Evolutionary conservation across 2,329 filamentous ascomycete species (phyloP).

Genomic region (Clonostachys solani): DNA sequence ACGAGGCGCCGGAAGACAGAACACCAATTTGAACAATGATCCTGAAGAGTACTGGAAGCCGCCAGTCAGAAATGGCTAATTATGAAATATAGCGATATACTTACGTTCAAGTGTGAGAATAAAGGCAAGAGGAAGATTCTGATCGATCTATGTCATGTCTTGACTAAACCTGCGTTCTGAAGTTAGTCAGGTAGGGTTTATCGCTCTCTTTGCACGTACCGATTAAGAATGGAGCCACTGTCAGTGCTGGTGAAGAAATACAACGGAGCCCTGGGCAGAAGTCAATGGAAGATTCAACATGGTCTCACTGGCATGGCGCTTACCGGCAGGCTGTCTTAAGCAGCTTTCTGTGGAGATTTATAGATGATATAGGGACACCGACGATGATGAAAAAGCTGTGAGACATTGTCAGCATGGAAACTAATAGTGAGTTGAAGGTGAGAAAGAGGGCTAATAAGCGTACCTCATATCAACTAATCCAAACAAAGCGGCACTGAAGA

Average conservation of each 20-base stretch:
- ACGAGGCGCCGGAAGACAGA: slow-evolving; percentile 6
- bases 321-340: slow-evolving; percentile 12
- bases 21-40: slow-evolving; percentile 8
- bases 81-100: not conserved
- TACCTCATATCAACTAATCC: slow-evolving; percentile 9
- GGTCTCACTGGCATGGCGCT: slow-evolving; percentile 10
- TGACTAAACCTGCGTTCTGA: slow-evolving; percentile 33
- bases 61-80: slow-evolving; percentile 12
- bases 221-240: slow-evolving; percentile 24
- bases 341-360: slow-evolving; percentile 11
- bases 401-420: slow-evolving; percentile 2
- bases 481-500: not conserved
- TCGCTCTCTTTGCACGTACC: slow-evolving; percentile 11
- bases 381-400: slow-evolving; percentile 10
- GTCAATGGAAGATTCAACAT: slow-evolving; percentile 24
- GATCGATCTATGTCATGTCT: slow-evolving; percentile 36
- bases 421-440: too few relatives aligned
- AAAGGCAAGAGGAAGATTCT: slow-evolving; percentile 26
- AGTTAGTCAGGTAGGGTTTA: not conserved
- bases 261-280: slow-evolving; percentile 20
- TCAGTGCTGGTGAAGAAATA: slow-evolving; percentile 26
- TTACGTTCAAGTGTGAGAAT: slow-evolving; percentile 3
- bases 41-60: slow-evolving; percentile 15
- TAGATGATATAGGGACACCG: slow-evolving; percentile 5
- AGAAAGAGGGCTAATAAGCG: not conserved